A percentile compares a stretch with the other conserved stretches of the same genome.
Evolutionary conservation across 192 early-diverging fungal species (phyloP).

Genomic region (Coemansia sp.): DNA sequence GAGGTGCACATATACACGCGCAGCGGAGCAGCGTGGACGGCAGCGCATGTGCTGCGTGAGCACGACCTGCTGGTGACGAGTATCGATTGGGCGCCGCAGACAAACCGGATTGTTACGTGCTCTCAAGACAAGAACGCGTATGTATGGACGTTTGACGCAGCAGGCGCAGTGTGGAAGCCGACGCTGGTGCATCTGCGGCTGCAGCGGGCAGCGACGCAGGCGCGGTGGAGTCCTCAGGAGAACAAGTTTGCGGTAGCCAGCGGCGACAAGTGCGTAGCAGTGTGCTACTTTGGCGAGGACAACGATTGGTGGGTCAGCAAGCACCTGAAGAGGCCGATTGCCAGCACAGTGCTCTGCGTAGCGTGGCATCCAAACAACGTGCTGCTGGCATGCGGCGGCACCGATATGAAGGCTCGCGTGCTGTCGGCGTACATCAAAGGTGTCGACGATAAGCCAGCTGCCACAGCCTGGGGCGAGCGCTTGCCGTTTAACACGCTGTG

Average conservation of each 20-base stretch:
- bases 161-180: constrained; percentile 73
- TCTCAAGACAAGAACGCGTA: constrained; percentile 99
- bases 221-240: constrained; percentile 90
- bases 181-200: constrained; percentile 90
- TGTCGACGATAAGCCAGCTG: constrained; percentile 84
- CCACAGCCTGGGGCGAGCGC: constrained; percentile 90
- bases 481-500: constrained; percentile 90
- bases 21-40: constrained; percentile 60
- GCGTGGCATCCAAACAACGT: constrained; percentile 99
- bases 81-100: constrained; percentile 93
- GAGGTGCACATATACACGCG: constrained; percentile 87
- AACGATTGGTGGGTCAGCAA: constrained; percentile 97
- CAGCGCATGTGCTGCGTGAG: constrained; percentile 73
- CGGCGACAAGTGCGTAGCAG: constrained; percentile 84
- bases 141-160: constrained; percentile 83
- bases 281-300: constrained; percentile 95
- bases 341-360: constrained; percentile 81
- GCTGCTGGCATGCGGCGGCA: constrained; percentile 84
- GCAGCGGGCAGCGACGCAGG: constrained; percentile 93
- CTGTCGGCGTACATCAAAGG: constrained; percentile 96
- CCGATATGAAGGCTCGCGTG: constrained; percentile 89
- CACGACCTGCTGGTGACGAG: constrained; percentile 95
- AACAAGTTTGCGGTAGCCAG: constrained; percentile 98
- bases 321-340: constrained; percentile 92
- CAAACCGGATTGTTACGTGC: constrained; percentile 94